These are phyloP conservation scores for Asterionellopsis glacialis DNA, from an alignment of 108 stramenopile genomes.

Conservation along the genomic window DNA sequence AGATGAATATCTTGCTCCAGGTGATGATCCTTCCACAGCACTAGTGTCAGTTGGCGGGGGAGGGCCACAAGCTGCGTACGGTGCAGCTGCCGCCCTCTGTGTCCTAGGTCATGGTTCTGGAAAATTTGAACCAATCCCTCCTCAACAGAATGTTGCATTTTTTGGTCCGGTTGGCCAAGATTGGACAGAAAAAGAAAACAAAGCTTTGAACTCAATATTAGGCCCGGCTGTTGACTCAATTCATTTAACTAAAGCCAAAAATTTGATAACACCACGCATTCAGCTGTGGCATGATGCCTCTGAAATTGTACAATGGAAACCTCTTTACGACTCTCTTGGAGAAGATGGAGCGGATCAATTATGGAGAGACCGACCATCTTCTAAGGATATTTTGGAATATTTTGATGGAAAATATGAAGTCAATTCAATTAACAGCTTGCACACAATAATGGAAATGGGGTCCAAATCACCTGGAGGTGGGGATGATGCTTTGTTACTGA, in stretches of 20 bases:
- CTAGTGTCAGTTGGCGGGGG: constrained; percentile 41
- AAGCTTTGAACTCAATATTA: constrained; percentile 14
- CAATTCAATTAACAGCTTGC: constrained; percentile 12
- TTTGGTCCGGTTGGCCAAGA: constrained; percentile 37
- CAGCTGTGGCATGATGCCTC: constrained; percentile 51
- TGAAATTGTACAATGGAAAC: constrained; percentile 38
- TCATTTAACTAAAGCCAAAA: constrained; percentile 21
- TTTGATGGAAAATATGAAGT: not conserved
- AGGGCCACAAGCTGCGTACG: constrained; percentile 51
- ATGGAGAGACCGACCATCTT: constrained; percentile 40
- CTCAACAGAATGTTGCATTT: constrained; percentile 31
- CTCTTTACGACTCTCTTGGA: constrained; percentile 51
- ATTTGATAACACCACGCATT: constrained; percentile 42
- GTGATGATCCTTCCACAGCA: not conserved
- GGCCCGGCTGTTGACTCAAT: constrained; percentile 17
- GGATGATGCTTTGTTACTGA: constrained; percentile 31
- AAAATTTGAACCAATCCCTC: constrained; percentile 8
- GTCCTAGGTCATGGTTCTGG: constrained; percentile 7
- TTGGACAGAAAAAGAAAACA: constrained; percentile 24
- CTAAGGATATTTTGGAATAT: constrained; percentile 26
- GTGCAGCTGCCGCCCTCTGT: constrained; percentile 39
- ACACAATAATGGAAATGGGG: constrained; percentile 41
- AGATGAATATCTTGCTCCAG: constrained; percentile 37
- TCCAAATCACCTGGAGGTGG: constrained; percentile 27
- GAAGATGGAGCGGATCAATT: constrained; percentile 39